Evolutionary conservation across 306 rosid genomes (phyloP), one percentile per base, ranked within the genome.

Genomic region (Sphenostylis stenocarpa): DNA sequence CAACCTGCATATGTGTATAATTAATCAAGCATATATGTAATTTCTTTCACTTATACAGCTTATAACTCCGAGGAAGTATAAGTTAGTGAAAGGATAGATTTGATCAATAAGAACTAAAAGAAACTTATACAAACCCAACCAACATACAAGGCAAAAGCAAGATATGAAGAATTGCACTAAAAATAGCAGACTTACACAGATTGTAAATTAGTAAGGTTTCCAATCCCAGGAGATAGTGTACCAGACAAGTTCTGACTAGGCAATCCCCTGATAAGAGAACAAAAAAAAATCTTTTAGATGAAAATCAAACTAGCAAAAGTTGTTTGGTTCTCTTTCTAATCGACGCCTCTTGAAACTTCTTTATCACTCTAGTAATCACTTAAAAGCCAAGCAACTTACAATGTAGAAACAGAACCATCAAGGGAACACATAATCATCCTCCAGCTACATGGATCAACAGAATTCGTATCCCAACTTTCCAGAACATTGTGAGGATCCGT

Each of bases 371-470:
- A 43, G 43, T 67, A 76, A 72, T 49, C 3, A 45, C 48, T 24
- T 56, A 38, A 51, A 84, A 28, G 67, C 4, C 41, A 36, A 65
- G 80, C 56, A 75, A 89, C 93, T 88, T 85, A 96, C 99, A 96
- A 83, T 84, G 87, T 93, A 77, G 93, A 91, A 68, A 96, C 99
- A 17, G 65, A 92, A 75, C 97, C 97, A 84, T 96, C 99, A n/a
- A 85, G 0, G 47, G 90, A 75, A 82, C 99, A 96, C 44, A 98
- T 92, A 53, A 96, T 91, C 99, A 96, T 96, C 84, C 99, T 91
- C 99, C 99, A 96, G 82, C 99, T 91, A 84, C 99, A 96, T 52
- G 99, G 99, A 90, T 96, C 99, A 45, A 96, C 99, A 65, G 98
- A 96, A 81, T 81, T 91, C 17, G 77, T 84, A 86, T 96, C 99